Percentiles rank a stretch among this genome's conserved stretches.
Conservation (phyloP, 2,329 filamentous ascomycete genomes). For the Ambrosiella cleistominuta region DNA sequence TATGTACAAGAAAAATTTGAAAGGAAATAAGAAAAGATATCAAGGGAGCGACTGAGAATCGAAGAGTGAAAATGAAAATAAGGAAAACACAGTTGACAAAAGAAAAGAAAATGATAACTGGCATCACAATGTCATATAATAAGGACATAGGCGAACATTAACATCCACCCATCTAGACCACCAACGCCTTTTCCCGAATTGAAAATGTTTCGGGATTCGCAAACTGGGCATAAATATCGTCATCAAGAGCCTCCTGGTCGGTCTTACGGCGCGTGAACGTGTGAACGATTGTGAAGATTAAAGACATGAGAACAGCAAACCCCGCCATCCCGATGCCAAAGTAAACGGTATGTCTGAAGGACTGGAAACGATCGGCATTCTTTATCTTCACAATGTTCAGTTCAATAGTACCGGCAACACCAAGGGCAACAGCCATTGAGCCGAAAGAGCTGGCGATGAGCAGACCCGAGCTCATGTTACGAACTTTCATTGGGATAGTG, state of each 20-base stretch:
- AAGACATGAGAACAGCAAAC: slow-evolving; percentile 19
- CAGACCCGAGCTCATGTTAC: slow-evolving; percentile 32
- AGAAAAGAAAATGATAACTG: background rate
- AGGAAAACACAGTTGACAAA: background rate
- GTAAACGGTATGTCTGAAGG: slow-evolving; percentile 23
- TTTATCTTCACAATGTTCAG: slow-evolving; percentile 19
- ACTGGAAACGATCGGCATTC: slow-evolving; percentile 18
- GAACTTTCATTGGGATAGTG: slow-evolving; percentile 25
- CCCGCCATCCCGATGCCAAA: slow-evolving; percentile 25
- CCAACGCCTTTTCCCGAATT: slow-evolving; percentile 7
- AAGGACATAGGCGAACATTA: background rate
- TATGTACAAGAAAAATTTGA: slow-evolving; percentile 6
- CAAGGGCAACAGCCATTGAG: slow-evolving; percentile 45
- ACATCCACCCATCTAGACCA: background rate
- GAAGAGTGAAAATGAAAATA: background rate
- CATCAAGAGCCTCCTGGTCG: slow-evolving; percentile 2
- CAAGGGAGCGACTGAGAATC: background rate
- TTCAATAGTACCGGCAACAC: slow-evolving; percentile 48
- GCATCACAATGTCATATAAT: background rate
- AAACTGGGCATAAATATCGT: background rate
- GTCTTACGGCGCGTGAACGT: background rate
- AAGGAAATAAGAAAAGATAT: slow-evolving; percentile 1
- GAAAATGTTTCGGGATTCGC: background rate
- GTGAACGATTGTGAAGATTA: slow-evolving; percentile 10
- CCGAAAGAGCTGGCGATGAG: slow-evolving; percentile 52